Evolutionary conservation across 2,329 filamentous ascomycete genomes (phyloP), one percentile per base, ranked within the genome.

Genomic region (Chrysosporium keratinophilum): DNA sequence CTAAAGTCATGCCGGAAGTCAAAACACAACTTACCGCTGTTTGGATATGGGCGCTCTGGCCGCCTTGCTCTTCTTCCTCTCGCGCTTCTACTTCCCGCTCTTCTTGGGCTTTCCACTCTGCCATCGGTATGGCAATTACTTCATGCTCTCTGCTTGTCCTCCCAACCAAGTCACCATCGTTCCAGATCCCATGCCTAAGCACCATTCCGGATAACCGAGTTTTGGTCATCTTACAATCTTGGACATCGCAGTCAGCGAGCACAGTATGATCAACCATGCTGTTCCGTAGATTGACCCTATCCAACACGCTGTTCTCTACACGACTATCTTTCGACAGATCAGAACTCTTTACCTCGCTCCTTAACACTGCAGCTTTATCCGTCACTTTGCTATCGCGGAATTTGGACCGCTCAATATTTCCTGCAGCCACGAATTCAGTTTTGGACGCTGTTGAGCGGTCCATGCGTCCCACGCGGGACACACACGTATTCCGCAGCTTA

Each of bases 101-200:
- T 28, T 39, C 14, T 5, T 34, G 41, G 5, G 34, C 34, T 6
- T 40, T 46, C 50, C 31, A 40, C 17, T 46, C 34, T 33, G 28
- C n/a, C 43, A 31, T 17, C n/a, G 50, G 33, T 14, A 47, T 53
- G 10, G 34, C 49, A 40, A 48, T 31, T 14, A 44, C 19, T 35
- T 56, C 49, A 31, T 45, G 31, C 34, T 56, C 37, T 7, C 52
- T 46, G 9, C 54, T 56, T 6, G 55, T 58, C 4, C 58, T 52
- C 12, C 59, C 57, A 9, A 61, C 52, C 34, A 61, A 47, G 40
- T 59, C 53, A 2, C 58, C 58, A 10, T 52, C 46, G 23, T 57
- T 56, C 59, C 59, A 61, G 31, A 61, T 59, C 1, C 59, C 59
- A 37, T 60, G 55, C 39, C 54, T 56, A 3, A 61, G 49, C 14